Evolutionary conservation across 176 grass and related monocot species (phyloP).

Genomic region (Cocos nucifera): DNA sequence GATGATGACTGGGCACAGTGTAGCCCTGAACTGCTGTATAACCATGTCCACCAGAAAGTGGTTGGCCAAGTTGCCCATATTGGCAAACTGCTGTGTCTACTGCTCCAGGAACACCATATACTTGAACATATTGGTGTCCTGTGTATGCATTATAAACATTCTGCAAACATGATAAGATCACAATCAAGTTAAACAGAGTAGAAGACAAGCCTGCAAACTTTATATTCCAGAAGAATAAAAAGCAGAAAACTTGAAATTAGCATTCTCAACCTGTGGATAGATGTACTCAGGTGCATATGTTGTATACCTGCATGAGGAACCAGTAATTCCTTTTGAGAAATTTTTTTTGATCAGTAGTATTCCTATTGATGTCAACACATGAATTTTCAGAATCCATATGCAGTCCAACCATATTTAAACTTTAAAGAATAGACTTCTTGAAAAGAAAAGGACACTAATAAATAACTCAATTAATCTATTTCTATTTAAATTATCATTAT

Average conservation of each 20-base stretch:
- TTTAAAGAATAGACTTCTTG: no score
- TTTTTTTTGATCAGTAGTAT: no score
- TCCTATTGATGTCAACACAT: no score
- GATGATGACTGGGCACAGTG: conserved; percentile 34
- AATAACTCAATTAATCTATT: no score
- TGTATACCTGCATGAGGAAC: conserved; percentile 45
- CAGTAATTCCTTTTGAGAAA: conserved; percentile 1
- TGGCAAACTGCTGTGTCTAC: conserved; percentile 44
- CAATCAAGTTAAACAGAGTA: conserved; percentile 33
- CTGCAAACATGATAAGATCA: conserved; percentile 49
- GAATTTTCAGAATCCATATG: no score
- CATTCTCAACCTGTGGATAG: conserved; percentile 60
- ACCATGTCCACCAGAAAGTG: conserved; percentile 33
- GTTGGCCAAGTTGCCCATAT: conserved; percentile 58
- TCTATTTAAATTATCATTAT: no score
- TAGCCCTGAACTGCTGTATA: conserved; percentile 45
- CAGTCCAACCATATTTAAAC: no score
- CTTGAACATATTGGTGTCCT: conserved; percentile 51
- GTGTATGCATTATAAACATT: conserved; percentile 65
- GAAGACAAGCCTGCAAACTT: not conserved
- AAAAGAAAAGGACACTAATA: no score
- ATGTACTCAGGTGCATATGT: conserved; percentile 59
- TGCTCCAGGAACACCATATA: conserved; percentile 46
- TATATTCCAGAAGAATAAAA: not conserved
- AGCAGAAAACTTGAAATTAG: not conserved